Evolutionary conservation across 495 filamentous ascomycete species (phyloP).

Genomic region (Xylaria scruposa): DNA sequence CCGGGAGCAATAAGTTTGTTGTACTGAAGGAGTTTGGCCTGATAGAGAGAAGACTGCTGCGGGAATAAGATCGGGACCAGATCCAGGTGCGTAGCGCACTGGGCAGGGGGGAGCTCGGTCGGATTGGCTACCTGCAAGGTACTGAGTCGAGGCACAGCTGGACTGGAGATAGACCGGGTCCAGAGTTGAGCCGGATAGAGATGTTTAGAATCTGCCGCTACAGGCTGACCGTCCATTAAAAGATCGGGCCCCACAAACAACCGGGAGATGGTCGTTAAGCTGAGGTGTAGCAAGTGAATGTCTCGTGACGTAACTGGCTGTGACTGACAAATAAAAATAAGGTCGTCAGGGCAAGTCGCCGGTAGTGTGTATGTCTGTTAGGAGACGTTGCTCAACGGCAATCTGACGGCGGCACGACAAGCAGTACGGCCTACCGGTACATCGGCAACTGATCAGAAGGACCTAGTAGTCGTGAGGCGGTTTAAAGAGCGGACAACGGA

Average conservation of each 20-base stretch:
- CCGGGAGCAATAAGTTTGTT: conserved; percentile 60
- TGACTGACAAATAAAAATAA: conserved; percentile 16
- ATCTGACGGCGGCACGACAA: conserved; percentile 13
- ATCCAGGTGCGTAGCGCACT: conserved; percentile 51
- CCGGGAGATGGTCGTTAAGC: conserved; percentile 33
- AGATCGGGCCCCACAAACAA: conserved; percentile 44
- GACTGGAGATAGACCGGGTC: conserved; percentile 45
- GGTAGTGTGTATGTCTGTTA: neutral
- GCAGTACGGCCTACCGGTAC: conserved; percentile 2
- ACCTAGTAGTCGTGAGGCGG: conserved; percentile 1
- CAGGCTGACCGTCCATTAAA: conserved; percentile 59
- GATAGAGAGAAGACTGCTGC: conserved; percentile 57
- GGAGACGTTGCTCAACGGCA: conserved; percentile 7
- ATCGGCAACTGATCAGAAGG: conserved; percentile 8
- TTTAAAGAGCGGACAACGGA: conserved; percentile 18
- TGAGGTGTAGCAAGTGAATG: conserved; percentile 31
- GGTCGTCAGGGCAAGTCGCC: neutral
- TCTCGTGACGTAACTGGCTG: conserved; percentile 29
- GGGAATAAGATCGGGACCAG: conserved; percentile 56
- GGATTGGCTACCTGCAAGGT: conserved; percentile 31
- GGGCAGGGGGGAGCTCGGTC: conserved; percentile 29
- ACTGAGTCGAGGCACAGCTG: conserved; percentile 37
- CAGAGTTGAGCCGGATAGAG: conserved; percentile 53
- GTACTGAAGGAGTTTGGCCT: conserved; percentile 61
- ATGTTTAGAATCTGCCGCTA: conserved; percentile 59